Evolutionary conservation across 352 stramenopile genomes (phyloP), one percentile per base, ranked within the genome.

Genomic region (Thraustotheca clavata): DNA sequence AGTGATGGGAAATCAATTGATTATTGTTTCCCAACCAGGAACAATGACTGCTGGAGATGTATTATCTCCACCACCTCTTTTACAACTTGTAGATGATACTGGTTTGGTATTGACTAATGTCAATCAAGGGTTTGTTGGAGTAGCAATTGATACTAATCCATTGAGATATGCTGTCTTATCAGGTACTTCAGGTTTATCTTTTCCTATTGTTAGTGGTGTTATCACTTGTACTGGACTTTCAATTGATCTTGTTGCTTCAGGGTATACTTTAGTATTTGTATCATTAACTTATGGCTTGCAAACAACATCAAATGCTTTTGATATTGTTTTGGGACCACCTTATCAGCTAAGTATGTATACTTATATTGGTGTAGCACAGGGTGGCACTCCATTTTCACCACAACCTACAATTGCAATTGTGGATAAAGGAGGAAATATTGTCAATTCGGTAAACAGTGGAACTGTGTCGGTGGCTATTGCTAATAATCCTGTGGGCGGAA

Each of bases 311-410:
- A 73, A 77, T 7, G 27, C 70, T 11, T 94, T 96, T 52, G 73
- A 93, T 50, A 76, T 95, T 18, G 38, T 80, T 0, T 71, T 94
- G 4, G 86, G 85, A 7, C 67, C 74, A 8, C 70, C 71, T 4
- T 87, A 85, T 60, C 71, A 70, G 20, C 72, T 96, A 26, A 67
- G 70, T 24, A 84, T 95, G 67, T 57, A 78, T 38, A 69, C 81
- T 20, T 79, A 93, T 66, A 77, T 91, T 47, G 89, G 80, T 75
- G 92, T 76, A 1, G 84, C 87, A 4, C 90, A 79, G 40, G 82
- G 86, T 57, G 87, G 87, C 1, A 86, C 73, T 9, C 67, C 78
- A 0, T 94, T 96, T 60, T 69, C 77, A 22, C 86, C 86, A 1
- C 86, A 95, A 55, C 86, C 87, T 7, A 69, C 71, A n/a, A 78